phyloP scores from a whole-genome alignment of 805 yeast genomes.

The Suhomyces tanzawaensis region DNA sequence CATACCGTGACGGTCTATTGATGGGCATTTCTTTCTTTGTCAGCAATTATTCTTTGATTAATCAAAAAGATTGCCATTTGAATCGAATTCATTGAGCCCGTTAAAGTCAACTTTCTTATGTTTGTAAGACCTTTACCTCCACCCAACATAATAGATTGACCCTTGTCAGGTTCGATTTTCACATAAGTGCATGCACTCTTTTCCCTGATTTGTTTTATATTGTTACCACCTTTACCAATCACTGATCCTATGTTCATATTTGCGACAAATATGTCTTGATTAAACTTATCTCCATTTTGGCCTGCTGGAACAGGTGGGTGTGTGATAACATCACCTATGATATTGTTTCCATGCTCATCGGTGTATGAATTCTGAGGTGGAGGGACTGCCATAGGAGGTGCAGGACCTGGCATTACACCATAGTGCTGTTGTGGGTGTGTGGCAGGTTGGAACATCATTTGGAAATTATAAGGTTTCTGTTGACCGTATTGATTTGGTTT shows the following conservation, averaged over 20 bases:
- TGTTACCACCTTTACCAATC: constrained; percentile 84
- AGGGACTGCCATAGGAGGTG: constrained; percentile 2
- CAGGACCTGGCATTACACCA: constrained; percentile 15
- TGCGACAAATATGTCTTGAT: constrained; percentile 74
- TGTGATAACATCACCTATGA: constrained; percentile 44
- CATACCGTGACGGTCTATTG: constrained; percentile 1
- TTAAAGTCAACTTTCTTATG: constrained; percentile 59
- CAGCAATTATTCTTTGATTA: constrained; percentile 67
- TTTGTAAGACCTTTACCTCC: constrained; percentile 43
- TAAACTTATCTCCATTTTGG: constrained; percentile 48
- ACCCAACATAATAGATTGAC: constrained; percentile 48
- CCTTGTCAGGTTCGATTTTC: constrained; percentile 59
- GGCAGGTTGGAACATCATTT: constrained; percentile 40
- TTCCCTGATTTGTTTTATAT: constrained; percentile 72
- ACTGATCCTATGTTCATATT: constrained; percentile 77
- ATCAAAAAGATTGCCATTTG: constrained; percentile 72
- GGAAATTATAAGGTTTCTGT: constrained; percentile 35
- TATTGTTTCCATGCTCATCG: constrained; percentile 44
- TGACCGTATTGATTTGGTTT: constrained; percentile 14
- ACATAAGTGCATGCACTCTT: constrained; percentile 72
- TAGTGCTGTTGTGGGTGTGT: constrained; percentile 32
- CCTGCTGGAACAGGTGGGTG: constrained; percentile 35
- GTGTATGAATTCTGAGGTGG: constrained; percentile 31
- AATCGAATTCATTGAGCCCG: constrained; percentile 65
- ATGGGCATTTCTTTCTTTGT: constrained; percentile 48